Percentiles rank a stretch among this genome's conserved stretches.
phyloP scores from a whole-genome alignment of 169 alveolate species.

The Cryptosporidium baileyi region DNA sequence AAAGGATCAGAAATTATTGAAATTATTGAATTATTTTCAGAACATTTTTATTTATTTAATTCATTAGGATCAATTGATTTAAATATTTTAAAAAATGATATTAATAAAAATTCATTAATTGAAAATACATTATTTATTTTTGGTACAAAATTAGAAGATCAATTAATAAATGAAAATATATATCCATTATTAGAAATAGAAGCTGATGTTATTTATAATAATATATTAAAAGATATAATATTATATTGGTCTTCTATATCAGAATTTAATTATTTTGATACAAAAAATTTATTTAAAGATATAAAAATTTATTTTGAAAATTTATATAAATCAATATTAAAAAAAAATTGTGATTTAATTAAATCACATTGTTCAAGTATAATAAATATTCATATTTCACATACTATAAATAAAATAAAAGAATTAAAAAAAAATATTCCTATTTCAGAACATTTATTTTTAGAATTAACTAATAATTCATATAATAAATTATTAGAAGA shows the following conservation, averaged over 20 bases:
- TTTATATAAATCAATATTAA: slow-evolving; percentile 4
- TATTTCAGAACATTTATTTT: background rate
- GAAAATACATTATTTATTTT: slow-evolving; percentile 39
- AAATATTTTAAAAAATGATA: slow-evolving; percentile 1
- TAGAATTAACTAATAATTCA: background rate
- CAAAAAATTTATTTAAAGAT: background rate
- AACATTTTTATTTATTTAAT: background rate
- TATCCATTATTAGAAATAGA: slow-evolving; percentile 43
- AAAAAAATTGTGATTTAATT: slow-evolving; percentile 35
- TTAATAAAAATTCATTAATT: slow-evolving; percentile 1
- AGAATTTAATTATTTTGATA: slow-evolving; percentile 29
- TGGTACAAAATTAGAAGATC: slow-evolving; percentile 18
- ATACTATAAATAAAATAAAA: slow-evolving; percentile 4
- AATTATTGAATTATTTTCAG: slow-evolving; percentile 18
- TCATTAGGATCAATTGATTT: slow-evolving; percentile 6
- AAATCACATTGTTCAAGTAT: slow-evolving; percentile 9
- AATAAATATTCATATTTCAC: slow-evolving; percentile 14
- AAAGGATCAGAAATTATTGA: slow-evolving; percentile 22
- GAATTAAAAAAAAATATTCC: slow-evolving; percentile 32
- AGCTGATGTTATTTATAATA: slow-evolving; percentile 30
- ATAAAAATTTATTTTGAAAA: slow-evolving; percentile 34
- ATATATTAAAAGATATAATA: slow-evolving; percentile 9
- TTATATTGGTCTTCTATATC: slow-evolving; percentile 30
- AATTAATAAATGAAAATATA: background rate
- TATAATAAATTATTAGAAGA: background rate